These are phyloP conservation scores for Chlamydomonas sphaeroides DNA, from an alignment of 139 green algal species.

Conservation along the genomic window DNA sequence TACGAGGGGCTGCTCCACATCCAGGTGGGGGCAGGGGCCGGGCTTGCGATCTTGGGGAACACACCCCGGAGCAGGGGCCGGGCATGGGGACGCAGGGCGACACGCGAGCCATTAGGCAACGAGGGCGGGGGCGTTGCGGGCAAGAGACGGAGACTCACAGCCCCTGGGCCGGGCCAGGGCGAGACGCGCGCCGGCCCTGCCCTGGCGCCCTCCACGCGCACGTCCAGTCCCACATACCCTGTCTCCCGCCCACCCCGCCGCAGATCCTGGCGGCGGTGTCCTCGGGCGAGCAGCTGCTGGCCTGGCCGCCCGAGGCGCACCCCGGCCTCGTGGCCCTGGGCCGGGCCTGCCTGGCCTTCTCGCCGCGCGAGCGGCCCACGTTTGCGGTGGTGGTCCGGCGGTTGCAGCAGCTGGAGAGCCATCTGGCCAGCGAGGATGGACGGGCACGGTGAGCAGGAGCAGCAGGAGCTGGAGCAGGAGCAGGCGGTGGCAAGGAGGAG, in stretches of 20 bases:
- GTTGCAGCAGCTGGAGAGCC: not conserved
- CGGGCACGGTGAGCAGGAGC: not conserved
- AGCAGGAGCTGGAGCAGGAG: too few species aligned
- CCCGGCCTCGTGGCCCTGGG: slow-evolving; percentile 1
- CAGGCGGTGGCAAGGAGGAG: too few species aligned
- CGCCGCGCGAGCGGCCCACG: slow-evolving; percentile 3
- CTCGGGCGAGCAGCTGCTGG: slow-evolving; percentile 26
- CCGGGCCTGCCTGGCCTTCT: slow-evolving; percentile 5
- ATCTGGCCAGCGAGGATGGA: not conserved
- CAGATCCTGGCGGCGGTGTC: slow-evolving; percentile 28
- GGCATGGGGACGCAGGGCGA: too few species aligned
- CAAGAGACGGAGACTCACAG: not conserved
- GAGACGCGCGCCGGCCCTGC: too few species aligned
- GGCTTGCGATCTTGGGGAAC: too few species aligned
- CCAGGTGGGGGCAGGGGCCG: slow-evolving; percentile 8
- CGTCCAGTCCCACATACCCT: not conserved
- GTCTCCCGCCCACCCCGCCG: not conserved
- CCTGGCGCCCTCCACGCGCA: too few species aligned
- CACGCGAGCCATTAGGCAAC: too few species aligned
- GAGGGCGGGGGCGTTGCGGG: too few species aligned
- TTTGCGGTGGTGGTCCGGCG: slow-evolving; percentile 25
- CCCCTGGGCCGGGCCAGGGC: too few species aligned
- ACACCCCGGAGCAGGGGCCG: too few species aligned
- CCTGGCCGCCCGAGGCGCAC: slow-evolving; percentile 7
- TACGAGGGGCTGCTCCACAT: slow-evolving; percentile 21